These are phyloP conservation scores for Sarocladium strictum DNA, from an alignment of 2,329 filamentous ascomycete species.

Conservation along the genomic window DNA sequence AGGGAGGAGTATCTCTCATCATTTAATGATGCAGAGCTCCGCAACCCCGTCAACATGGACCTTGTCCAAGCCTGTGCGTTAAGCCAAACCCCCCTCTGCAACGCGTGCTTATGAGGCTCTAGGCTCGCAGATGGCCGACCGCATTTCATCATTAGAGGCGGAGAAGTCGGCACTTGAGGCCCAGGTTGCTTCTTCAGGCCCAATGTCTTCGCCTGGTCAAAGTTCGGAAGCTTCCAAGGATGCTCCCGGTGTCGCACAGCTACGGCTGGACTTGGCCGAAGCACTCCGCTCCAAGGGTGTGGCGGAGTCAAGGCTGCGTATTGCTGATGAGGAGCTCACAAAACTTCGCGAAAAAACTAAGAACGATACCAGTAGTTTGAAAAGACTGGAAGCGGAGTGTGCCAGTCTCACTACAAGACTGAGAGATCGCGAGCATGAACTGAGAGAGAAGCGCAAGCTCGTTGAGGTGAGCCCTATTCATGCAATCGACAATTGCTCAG, in stretches of 20 bases:
- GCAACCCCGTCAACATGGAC: slow-evolving; percentile 53
- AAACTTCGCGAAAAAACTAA: slow-evolving; percentile 54
- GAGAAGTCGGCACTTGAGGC: slow-evolving; percentile 40
- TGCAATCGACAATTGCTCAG: not conserved
- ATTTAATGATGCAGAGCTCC: slow-evolving; percentile 65
- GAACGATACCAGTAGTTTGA: slow-evolving; percentile 56
- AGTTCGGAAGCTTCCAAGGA: slow-evolving; percentile 11
- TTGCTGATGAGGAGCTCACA: slow-evolving; percentile 57
- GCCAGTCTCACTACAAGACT: slow-evolving; percentile 58
- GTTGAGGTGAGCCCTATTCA: slow-evolving; percentile 51
- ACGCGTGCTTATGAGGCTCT: not conserved
- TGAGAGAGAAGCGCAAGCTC: slow-evolving; percentile 76
- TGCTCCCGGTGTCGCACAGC: slow-evolving; percentile 36
- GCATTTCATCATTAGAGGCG: slow-evolving; percentile 57
- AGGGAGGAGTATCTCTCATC: slow-evolving; percentile 73
- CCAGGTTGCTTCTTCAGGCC: slow-evolving; percentile 18
- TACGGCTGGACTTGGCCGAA: slow-evolving; percentile 66
- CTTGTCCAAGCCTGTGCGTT: slow-evolving; percentile 74
- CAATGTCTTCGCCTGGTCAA: slow-evolving; percentile 11
- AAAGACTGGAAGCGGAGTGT: slow-evolving; percentile 56
- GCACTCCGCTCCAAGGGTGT: slow-evolving; percentile 69
- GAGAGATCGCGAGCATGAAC: slow-evolving; percentile 78
- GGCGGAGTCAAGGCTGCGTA: slow-evolving; percentile 57
- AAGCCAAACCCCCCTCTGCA: slow-evolving; percentile 8
- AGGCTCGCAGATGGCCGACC: slow-evolving; percentile 64